Percentiles rank a stretch among this genome's conserved stretches.
These are phyloP conservation scores for Kodamaea alishanica DNA, from an alignment of 1,139 yeast species.

Conservation along the genomic window DNA sequence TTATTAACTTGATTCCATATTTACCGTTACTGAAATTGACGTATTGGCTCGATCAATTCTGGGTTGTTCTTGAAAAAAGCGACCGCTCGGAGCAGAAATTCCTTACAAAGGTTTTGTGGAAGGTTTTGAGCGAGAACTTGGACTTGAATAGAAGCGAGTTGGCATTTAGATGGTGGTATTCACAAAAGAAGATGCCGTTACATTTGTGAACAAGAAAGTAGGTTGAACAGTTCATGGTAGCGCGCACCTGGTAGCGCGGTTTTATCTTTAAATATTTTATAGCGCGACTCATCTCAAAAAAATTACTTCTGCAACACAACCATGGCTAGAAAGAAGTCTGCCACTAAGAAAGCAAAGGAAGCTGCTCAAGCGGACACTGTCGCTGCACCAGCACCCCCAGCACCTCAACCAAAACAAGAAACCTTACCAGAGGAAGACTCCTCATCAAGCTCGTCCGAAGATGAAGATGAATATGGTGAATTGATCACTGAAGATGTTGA, in stretches of 20 bases:
- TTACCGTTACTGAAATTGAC: constrained; percentile 43
- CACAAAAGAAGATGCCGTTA: constrained; percentile 16
- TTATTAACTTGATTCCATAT: constrained; percentile 55
- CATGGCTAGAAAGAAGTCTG: constrained; percentile 92
- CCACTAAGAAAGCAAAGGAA: constrained; percentile 71
- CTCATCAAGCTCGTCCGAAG: constrained; percentile 50
- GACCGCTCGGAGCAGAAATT: constrained; percentile 32
- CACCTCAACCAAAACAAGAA: constrained; percentile 7
- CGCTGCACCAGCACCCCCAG: constrained; percentile 15
- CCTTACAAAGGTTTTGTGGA: constrained; percentile 35
- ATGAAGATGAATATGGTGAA: constrained; percentile 92
- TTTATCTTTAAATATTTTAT: constrained; percentile 6
- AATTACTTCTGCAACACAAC: constrained; percentile 1
- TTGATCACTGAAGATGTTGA: constrained; percentile 84
- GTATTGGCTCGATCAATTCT: constrained; percentile 48
- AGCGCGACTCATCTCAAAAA: constrained; percentile 1
- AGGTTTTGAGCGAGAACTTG: constrained; percentile 42
- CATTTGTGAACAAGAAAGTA: neutral
- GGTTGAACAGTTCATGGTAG: too few relatives aligned
- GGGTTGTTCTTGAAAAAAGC: constrained; percentile 34
- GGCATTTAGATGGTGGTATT: constrained; percentile 69
- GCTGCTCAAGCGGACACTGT: constrained; percentile 24
- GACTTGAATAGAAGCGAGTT: constrained; percentile 59
- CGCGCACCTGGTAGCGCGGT: too few relatives aligned
- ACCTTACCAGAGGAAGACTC: constrained; percentile 7